phyloP scores from a whole-genome alignment of 331 rosid species.

The Rosa hybrid region DNA sequence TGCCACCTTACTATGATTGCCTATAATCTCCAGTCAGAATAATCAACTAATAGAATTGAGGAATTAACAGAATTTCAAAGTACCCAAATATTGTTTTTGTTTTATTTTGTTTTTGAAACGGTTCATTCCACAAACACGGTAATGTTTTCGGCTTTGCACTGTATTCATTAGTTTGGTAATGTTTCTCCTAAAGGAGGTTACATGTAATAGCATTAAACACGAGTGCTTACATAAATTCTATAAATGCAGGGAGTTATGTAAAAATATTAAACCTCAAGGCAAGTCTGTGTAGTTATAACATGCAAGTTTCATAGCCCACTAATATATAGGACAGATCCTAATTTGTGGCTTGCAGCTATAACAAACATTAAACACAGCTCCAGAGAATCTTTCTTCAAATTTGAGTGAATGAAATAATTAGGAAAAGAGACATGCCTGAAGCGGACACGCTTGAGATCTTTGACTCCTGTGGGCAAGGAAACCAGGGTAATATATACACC shows the following conservation, averaged over 20 bases:
- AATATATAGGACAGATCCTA: not conserved
- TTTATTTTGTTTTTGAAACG: not conserved
- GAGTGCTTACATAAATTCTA: not conserved
- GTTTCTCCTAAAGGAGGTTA: not conserved
- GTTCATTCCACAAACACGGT: not conserved
- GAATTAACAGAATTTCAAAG: not conserved
- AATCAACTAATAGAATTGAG: not conserved
- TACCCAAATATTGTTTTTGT: not conserved
- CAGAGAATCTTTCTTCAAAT: not conserved
- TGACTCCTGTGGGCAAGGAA: conserved; percentile 39
- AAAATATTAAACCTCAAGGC: not conserved
- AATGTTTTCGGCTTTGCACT: not conserved
- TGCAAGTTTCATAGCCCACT: not conserved
- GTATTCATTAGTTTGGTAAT: not conserved
- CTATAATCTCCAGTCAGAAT: not conserved
- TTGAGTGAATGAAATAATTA: conserved; percentile 9
- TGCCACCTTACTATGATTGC: not conserved
- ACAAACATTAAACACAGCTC: not conserved
- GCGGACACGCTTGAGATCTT: conserved; percentile 47
- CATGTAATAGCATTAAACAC: not conserved
- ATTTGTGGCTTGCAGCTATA: not conserved
- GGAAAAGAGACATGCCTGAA: conserved; percentile 34
- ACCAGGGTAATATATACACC: conserved; percentile 41
- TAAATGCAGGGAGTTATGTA: not conserved
- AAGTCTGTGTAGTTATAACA: not conserved